Evolutionary conservation across 1,139 yeast species (phyloP), one percentile per base, ranked within the genome.

Genomic region (Spathaspora sp.): DNA sequence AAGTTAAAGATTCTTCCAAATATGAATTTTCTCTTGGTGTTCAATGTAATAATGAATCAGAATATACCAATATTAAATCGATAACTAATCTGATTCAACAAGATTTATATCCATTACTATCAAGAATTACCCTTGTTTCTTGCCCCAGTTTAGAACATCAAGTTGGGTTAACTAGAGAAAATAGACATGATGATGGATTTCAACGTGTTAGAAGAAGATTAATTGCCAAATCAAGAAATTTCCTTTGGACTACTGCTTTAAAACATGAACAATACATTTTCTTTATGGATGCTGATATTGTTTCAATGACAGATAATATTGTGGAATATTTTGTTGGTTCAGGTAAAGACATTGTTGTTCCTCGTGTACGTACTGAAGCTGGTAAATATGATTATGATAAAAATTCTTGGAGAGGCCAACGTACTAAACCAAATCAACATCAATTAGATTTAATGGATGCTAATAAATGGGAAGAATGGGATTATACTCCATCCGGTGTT

Each of bases 321-420:
- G 45, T 75, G 8, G 39, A 49, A n/a, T 51, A 54, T 3, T 72
- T 76, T 45, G 57, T 75, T 13, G 52, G 56, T 1, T 60, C 75
- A 2, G 54, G 53, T 0, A 61, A 61, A 27, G 81, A 76, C 50
- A 69, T 77, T 11, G 63, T 71, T 10, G 78, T 73, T 1, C 73
- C 79, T 0, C 52, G 80, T 45, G 58, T 77, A 13, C 50, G 46
- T n/a, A 52, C 58, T 29, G 2, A 13, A 7, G 71, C 69, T 2
- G 51, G 47, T 2, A 47, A 50, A 40, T 41, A 42, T 2, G 71
- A 70, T 46, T 76, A 75, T 53, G 81, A 76, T 54, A 60, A 60
- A 45, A 76, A 76, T 52, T 63, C 80, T 0, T 77, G 81, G 81
- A 61, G 60, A n/a, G 81, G 82, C 1, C 53, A 61, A 38, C 61